Conservation (phyloP, 768 basidiomycete genomes). For the Serendipita indica region DNA sequence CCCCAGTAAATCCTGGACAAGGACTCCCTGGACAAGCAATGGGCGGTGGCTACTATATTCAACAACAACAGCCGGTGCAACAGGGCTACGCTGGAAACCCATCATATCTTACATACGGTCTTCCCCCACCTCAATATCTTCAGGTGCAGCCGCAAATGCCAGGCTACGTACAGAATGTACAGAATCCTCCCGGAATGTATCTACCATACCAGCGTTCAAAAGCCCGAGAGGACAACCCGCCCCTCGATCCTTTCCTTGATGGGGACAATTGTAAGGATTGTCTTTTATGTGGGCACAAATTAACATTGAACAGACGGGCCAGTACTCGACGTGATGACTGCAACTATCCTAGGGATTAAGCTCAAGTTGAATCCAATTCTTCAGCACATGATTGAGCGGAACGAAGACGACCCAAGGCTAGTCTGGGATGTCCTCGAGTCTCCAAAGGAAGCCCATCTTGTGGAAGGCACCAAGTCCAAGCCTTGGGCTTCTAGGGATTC, state of each 20-base stretch:
- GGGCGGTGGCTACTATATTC: not conserved
- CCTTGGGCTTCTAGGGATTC: slow-evolving; percentile 34
- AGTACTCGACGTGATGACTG: not conserved
- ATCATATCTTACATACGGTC: not conserved
- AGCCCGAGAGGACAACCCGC: slow-evolving; percentile 3
- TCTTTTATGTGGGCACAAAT: not conserved
- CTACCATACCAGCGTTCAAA: not conserved
- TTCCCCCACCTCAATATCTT: not conserved
- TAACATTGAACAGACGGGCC: not conserved
- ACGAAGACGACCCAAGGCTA: not conserved
- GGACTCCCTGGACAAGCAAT: not conserved
- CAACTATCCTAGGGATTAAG: slow-evolving; percentile 1
- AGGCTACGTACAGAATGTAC: not conserved
- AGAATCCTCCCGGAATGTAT: not conserved
- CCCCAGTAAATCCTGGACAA: not conserved
- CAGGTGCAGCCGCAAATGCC: not conserved
- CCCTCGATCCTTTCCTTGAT: not conserved
- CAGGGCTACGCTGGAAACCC: not conserved
- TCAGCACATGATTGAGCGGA: not conserved
- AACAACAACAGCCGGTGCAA: not conserved
- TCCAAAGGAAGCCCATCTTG: not conserved
- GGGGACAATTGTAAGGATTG: not conserved
- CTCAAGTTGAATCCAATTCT: not conserved
- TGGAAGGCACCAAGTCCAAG: not conserved
- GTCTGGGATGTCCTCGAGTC: not conserved